A percentile compares a stretch with the other conserved stretches of the same genome.
Conservation (phyloP, 805 yeast species). For the Vanderwaltozyma tropicalis region DNA sequence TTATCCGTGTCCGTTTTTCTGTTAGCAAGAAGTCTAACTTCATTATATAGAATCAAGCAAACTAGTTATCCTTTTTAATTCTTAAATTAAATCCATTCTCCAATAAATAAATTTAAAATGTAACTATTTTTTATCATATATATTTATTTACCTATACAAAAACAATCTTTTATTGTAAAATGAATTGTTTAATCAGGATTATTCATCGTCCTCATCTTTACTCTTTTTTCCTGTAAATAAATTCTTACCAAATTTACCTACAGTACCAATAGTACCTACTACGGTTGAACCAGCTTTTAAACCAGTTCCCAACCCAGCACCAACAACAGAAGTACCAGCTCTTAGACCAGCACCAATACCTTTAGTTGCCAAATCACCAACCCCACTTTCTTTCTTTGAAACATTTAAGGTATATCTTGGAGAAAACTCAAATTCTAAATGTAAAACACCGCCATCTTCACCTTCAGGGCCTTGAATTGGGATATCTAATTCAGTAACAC, state of each 20-base stretch:
- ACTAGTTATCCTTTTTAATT: conserved; percentile 62
- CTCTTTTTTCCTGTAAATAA: conserved; percentile 8
- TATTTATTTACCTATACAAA: background rate
- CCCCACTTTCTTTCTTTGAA: conserved; percentile 31
- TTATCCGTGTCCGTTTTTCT: conserved; percentile 40
- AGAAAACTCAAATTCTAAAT: conserved; percentile 48
- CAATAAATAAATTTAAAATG: too few species aligned
- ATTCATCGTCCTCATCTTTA: conserved; percentile 1
- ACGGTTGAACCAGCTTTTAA: conserved; percentile 28
- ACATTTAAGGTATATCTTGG: conserved; percentile 56
- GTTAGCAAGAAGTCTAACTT: conserved; percentile 52
- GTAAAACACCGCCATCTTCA: conserved; percentile 47
- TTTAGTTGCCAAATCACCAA: conserved; percentile 42
- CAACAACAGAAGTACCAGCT: conserved; percentile 34
- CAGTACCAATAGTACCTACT: conserved; percentile 33
- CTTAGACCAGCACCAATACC: conserved; percentile 36
- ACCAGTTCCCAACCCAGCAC: conserved; percentile 37
- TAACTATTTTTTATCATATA: background rate
- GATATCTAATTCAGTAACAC: conserved; percentile 40
- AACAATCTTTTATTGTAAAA: background rate
- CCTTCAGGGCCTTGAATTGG: conserved; percentile 34
- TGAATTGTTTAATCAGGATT: background rate
- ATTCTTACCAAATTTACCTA: conserved; percentile 17
- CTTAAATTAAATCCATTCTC: background rate
- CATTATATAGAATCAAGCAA: conserved; percentile 60